A percentile compares a stretch with the other conserved stretches of the same genome.
Evolutionary conservation across 2,329 filamentous ascomycete genomes (phyloP).

Genomic region (Fusarium neocosmosporiellum): DNA sequence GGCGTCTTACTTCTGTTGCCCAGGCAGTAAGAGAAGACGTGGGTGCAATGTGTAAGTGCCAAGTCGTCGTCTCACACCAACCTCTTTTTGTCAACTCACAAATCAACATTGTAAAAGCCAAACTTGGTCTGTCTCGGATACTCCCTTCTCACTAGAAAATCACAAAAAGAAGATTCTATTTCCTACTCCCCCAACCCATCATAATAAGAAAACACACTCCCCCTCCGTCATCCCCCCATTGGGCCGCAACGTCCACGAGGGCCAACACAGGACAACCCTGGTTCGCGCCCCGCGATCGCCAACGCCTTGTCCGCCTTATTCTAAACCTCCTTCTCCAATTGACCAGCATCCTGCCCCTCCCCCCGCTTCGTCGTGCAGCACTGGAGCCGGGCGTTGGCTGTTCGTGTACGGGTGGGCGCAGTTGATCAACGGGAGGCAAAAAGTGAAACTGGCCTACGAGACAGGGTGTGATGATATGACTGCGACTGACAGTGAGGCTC

Average conservation of each 20-base stretch:
- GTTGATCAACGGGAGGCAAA: not conserved
- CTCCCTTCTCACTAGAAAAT: conserved; percentile 9
- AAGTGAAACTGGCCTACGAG: not conserved
- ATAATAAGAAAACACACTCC: conserved; percentile 9
- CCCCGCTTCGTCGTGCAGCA: not conserved
- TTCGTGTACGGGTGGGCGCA: not conserved
- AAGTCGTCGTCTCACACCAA: not conserved
- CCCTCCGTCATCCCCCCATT: conserved; percentile 36
- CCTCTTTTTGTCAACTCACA: not conserved
- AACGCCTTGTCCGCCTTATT: not conserved
- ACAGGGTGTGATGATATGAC: not conserved
- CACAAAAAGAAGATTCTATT: conserved; percentile 18
- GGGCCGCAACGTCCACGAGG: conserved; percentile 39
- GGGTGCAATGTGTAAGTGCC: not conserved
- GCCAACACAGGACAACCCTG: conserved; percentile 6
- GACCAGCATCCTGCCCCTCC: not conserved
- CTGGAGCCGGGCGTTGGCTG: not conserved
- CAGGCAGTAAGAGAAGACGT: not conserved
- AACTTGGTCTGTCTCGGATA: conserved; percentile 22
- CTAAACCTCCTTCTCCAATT: not conserved
- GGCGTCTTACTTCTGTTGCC: not conserved
- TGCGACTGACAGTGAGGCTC: not conserved
- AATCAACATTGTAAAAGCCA: conserved; percentile 2
- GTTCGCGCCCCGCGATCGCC: conserved; percentile 8
- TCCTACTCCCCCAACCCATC: conserved; percentile 36